Evolutionary conservation across 2,329 filamentous ascomycete species (phyloP), one percentile per base, ranked within the genome.

Genomic region (Ophiobolus disseminans): DNA sequence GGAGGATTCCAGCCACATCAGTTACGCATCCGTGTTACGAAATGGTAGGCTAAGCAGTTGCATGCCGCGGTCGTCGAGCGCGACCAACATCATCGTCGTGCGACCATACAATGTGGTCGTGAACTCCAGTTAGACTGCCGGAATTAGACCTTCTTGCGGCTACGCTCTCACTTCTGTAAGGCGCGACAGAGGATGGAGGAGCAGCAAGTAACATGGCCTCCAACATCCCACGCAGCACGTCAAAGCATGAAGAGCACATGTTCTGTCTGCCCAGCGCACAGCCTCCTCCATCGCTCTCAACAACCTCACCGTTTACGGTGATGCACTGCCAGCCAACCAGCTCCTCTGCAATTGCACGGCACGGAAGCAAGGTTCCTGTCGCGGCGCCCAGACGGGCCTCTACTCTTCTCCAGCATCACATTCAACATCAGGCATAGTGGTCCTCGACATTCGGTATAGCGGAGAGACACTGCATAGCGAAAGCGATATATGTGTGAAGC

Each of bases 181-280:
- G 14, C 17, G n/a, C 52, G 52, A 48, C 51, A 41, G 32, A 46
- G 34, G 22, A 42, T 31, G 22, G 26, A 38, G 35, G 39, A 49
- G 19, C 20, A 37, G 25, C 40, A 42, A 37, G 25, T 38, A 42
- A 40, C 53, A 55, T 35, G 45, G 53, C 36, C 48, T 48, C 35
- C 16, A 23, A 19, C 36, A 50, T 28, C 45, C 49, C 45, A 46
- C 35, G 43, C 38, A 45, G 31, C 40, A 26, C 21, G 10, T 26
- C 41, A 14, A 35, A 40, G 25, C 22, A 23, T 39, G 45, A 45
- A 45, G 40, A 38, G 42, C 22, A 9, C 41, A 21, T 45, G 30
- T 23, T 55, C 45, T 46, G 41, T 53, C 20, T 43, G 48, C 48
- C 45, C 48, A 44, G 45, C 45, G 28, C 57, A 51, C 58, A 50